Conservation (phyloP, 1,284 basidiomycete genomes). For the Cryptococcus jaspeensis region DNA sequence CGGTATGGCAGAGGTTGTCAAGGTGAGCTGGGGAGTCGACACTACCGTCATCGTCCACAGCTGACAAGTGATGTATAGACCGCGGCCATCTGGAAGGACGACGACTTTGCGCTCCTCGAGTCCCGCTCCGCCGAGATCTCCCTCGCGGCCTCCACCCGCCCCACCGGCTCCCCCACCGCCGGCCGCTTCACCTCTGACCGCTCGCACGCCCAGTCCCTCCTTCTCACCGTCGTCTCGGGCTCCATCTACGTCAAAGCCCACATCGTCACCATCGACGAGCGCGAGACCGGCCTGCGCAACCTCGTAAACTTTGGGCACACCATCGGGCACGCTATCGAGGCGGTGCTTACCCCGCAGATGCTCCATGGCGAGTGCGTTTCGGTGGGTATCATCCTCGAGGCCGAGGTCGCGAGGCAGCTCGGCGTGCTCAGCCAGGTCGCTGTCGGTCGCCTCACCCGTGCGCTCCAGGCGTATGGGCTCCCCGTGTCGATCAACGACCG, state of each 20-base stretch:
- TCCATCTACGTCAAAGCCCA: slow-evolving; percentile 90
- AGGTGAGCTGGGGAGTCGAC: slow-evolving; percentile 58
- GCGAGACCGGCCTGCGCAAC: slow-evolving; percentile 90
- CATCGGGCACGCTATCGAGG: slow-evolving; percentile 94
- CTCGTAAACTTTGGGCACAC: slow-evolving; percentile 97
- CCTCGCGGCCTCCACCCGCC: slow-evolving; percentile 64
- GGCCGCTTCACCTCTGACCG: slow-evolving; percentile 69
- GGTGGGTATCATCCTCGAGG: slow-evolving; percentile 91
- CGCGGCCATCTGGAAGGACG: slow-evolving; percentile 91
- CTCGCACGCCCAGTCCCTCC: slow-evolving; percentile 64
- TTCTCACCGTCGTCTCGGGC: slow-evolving; percentile 75
- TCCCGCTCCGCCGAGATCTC: slow-evolving; percentile 78
- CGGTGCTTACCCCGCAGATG: slow-evolving; percentile 82
- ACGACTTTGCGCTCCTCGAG: slow-evolving; percentile 81
- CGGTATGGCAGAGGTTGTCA: slow-evolving; percentile 98
- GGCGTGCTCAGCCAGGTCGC: slow-evolving; percentile 84
- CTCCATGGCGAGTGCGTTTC: slow-evolving; percentile 92
- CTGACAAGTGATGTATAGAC: slow-evolving; percentile 59
- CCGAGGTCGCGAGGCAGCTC: slow-evolving; percentile 81
- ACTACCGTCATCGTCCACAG: not conserved
- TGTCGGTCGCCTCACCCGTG: slow-evolving; percentile 78
- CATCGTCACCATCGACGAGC: slow-evolving; percentile 92
- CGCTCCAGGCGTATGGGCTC: slow-evolving; percentile 80
- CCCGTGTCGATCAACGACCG: slow-evolving; percentile 77
- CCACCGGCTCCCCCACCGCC: slow-evolving; percentile 54